Conservation (phyloP, 73 alveolate genomes). For the Uronychia binucleata region DNA sequence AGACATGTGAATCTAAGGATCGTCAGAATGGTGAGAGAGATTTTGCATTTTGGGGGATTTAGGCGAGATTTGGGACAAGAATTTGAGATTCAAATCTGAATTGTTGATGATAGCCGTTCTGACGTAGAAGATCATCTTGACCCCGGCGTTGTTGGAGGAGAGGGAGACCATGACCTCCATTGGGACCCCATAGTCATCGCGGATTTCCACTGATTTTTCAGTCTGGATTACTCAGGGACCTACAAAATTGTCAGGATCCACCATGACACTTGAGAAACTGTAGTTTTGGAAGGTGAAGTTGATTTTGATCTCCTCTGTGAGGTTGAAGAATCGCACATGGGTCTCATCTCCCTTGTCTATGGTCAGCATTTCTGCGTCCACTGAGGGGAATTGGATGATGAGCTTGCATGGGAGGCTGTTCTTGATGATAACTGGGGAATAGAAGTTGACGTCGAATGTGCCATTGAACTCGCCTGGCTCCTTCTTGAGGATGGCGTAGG, state of each 20-base stretch:
- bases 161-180: conserved; percentile 12
- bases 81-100: conserved; percentile 19
- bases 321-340: conserved; percentile 27
- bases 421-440: conserved; percentile 52
- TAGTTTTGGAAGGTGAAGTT: conserved; percentile 2
- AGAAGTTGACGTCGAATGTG: conserved; percentile 35
- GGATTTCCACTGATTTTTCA: neutral
- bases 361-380: neutral
- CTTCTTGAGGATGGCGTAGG: conserved; percentile 43
- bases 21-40: neutral
- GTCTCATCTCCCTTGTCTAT: conserved; percentile 38
- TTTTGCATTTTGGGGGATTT: neutral
- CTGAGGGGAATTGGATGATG: conserved; percentile 5
- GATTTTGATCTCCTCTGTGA: conserved; percentile 12
- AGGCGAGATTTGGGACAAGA: neutral
- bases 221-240: neutral
- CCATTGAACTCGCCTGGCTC: conserved; percentile 35
- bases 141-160: conserved; percentile 29
- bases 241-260: neutral
- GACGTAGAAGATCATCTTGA: conserved; percentile 23
- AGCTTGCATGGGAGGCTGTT: conserved; percentile 52
- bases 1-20: neutral
- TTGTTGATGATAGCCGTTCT: conserved; percentile 28
- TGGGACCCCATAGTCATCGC: conserved; percentile 18
- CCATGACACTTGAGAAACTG: neutral